Conservation (phyloP, 345 rosid species). For the Lepidium africanum region DNA sequence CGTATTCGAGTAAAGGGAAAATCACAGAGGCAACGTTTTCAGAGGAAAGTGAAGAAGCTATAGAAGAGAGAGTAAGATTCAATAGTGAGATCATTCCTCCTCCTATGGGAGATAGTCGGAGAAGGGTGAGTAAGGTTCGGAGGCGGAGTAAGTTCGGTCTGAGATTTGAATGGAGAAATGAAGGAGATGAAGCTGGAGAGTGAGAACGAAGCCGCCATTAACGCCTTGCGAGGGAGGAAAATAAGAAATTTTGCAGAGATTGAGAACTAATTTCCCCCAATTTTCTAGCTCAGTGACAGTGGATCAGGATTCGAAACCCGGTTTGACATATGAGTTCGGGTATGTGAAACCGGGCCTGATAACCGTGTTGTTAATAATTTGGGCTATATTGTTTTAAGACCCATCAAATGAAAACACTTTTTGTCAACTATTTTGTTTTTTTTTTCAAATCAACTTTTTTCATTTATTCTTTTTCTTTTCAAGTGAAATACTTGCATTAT, state of each 20-base stretch:
- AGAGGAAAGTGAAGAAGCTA: constrained; percentile 20
- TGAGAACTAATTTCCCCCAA: constrained; percentile 14
- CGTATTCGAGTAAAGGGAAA: constrained; percentile 59
- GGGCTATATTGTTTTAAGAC: not conserved
- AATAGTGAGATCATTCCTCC: constrained; percentile 36
- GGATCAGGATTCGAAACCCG: not conserved
- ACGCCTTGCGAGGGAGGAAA: constrained; percentile 6
- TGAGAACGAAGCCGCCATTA: constrained; percentile 60
- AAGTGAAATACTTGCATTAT: too few relatives aligned
- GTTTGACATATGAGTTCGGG: not conserved
- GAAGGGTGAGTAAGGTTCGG: constrained; percentile 21
- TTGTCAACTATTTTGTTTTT: too few relatives aligned
- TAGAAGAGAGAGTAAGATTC: constrained; percentile 28
- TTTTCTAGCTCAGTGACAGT: constrained; percentile 6
- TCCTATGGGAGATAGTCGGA: constrained; percentile 26
- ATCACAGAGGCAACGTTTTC: constrained; percentile 47
- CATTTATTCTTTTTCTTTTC: not conserved
- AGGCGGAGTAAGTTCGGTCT: constrained; percentile 28
- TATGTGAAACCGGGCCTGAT: not conserved
- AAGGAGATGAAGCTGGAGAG: constrained; percentile 61
- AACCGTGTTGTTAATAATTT: not conserved
- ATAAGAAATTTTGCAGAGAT: constrained; percentile 7
- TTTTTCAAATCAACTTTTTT: too few relatives aligned
- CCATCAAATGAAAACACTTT: too few relatives aligned
- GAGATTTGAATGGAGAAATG: constrained; percentile 45